Evolutionary conservation across 164 flowering plant species (phyloP), one percentile per base, ranked within the genome.

Genomic region (Dillenia turbinata): DNA sequence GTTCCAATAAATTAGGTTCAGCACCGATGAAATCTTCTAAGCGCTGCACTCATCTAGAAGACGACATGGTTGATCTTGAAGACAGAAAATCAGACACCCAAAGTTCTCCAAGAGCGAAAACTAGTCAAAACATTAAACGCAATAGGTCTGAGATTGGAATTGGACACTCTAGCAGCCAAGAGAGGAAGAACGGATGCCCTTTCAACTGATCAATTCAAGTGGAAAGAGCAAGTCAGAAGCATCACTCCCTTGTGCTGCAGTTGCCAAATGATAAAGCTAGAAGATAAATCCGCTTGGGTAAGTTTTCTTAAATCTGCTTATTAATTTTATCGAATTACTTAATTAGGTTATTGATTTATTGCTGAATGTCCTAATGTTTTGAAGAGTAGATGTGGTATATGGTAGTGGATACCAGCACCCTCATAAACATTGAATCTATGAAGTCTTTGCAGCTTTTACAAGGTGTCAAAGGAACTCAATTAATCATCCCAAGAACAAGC

Each of bases 401-500:
- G 85, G 81, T 91, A 45, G 97, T 75, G 49, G 99, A 94, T 69
- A 72, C 79, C 24, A 63, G 75, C 54, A 69, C 78, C 70, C 79
- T 94, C 56, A 68, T 91, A 45, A 72, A 85, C 81, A 84, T 73
- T 62, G 79, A 83, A 44, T 86, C 96, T n/a, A 78, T 84, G 71
- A 86, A 78, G 73, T 78, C 92, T 8, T 66, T 94, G 59, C 83
- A 83, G 77, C 90, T 91, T 55, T 62, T 94, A 64, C 84, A 92
- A 78, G 97, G 99, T 68, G 77, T 91, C 54, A 83, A 73, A 61
- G 86, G 94, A 59, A 94, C 96, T 63, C 83, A 64, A 12, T 77
- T 94, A 52, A 71, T 91, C 65, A 80, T 94, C 66, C 99, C 99
- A 33, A 80, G 83, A 75, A 80, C 78, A 68, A 96, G 99, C 91